Conservation (phyloP, 306 rosid species). For the Dalbergia cochinchinensis region DNA sequence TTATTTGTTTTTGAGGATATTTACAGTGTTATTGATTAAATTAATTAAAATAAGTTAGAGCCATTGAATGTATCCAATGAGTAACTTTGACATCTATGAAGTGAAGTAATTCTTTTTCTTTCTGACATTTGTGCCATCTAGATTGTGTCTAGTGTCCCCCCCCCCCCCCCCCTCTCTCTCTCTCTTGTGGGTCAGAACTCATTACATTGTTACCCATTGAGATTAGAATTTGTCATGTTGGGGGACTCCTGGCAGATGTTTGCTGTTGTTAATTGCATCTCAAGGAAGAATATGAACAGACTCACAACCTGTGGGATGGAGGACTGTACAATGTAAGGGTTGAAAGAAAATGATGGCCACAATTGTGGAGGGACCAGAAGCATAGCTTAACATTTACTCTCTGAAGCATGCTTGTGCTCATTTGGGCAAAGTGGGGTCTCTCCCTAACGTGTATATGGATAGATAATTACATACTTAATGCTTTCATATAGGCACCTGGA, state of each 20-base stretch:
- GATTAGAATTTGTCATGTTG: neutral
- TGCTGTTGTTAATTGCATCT: constrained; percentile 14
- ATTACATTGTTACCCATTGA: neutral
- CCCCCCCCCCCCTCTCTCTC: no score
- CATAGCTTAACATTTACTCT: neutral
- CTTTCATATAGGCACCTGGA: constrained; percentile 8
- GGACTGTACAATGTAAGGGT: constrained; percentile 10
- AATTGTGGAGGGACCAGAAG: constrained; percentile 29
- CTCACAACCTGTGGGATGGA: neutral
- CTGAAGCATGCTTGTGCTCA: neutral
- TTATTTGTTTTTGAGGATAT: neutral
- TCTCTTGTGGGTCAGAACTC: neutral
- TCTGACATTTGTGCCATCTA: neutral
- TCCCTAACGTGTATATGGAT: constrained; percentile 13
- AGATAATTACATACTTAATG: constrained; percentile 25
- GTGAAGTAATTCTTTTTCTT: constrained; percentile 17
- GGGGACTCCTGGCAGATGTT: constrained; percentile 14
- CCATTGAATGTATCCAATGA: neutral
- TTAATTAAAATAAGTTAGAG: constrained; percentile 18
- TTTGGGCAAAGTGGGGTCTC: constrained; percentile 1
- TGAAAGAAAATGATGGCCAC: constrained; percentile 29
- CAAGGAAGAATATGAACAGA: neutral
- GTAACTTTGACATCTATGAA: neutral
- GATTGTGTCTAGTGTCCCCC: neutral
- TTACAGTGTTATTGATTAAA: constrained; percentile 1